Conservation (phyloP, 192 early-diverging fungal species). For the Coemansia sp. region DNA sequence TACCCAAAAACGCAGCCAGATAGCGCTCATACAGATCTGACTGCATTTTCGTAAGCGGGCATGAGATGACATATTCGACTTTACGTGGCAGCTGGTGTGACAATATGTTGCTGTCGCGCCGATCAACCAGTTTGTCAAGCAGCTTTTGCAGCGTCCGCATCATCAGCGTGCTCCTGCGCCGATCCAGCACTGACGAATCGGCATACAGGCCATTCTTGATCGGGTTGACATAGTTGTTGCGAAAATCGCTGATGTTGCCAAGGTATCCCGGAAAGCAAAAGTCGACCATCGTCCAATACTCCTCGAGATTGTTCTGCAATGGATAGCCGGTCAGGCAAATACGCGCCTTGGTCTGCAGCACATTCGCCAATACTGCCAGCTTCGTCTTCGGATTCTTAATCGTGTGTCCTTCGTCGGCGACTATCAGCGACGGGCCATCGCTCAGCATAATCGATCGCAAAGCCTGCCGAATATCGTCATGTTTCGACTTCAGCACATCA, state of each 20-base stretch:
- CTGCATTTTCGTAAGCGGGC: constrained; percentile 60
- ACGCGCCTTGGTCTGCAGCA: constrained; percentile 57
- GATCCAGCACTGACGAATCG: constrained; percentile 42
- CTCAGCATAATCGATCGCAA: constrained; percentile 50
- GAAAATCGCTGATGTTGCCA: constrained; percentile 58
- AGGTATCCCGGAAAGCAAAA: constrained; percentile 67
- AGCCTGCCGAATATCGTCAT: neutral
- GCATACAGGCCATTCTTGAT: constrained; percentile 61
- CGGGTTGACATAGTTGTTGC: constrained; percentile 56
- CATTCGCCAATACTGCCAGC: constrained; percentile 16
- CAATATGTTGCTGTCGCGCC: constrained; percentile 55
- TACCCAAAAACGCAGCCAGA: constrained; percentile 6
- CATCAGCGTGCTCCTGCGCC: constrained; percentile 10
- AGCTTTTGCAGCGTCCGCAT: constrained; percentile 64
- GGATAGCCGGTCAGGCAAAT: constrained; percentile 82
- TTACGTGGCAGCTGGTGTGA: constrained; percentile 64
- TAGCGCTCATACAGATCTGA: constrained; percentile 55
- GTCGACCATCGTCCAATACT: constrained; percentile 80
- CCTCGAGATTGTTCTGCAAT: constrained; percentile 78
- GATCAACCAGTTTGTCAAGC: constrained; percentile 63
- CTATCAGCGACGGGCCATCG: constrained; percentile 66
- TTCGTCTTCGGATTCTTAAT: constrained; percentile 57
- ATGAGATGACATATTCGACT: constrained; percentile 68
- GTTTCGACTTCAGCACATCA: neutral
- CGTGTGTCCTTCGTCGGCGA: constrained; percentile 84